These are phyloP conservation scores for Litchi chinensis DNA, from an alignment of 345 rosid species.

Conservation along the genomic window DNA sequence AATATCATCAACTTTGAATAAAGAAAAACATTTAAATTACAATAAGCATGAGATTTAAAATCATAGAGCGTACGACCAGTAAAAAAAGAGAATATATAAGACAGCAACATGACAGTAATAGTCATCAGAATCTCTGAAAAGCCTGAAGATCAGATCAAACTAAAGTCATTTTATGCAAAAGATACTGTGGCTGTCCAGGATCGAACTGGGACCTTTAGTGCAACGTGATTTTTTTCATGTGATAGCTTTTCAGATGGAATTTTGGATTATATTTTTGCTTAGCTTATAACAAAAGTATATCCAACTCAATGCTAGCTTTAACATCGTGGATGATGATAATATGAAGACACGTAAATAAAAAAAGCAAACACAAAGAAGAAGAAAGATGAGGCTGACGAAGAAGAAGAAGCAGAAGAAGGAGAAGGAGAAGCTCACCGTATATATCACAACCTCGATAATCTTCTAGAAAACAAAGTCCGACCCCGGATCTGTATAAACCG, in stretches of 20 bases:
- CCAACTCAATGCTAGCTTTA: constrained; percentile 2
- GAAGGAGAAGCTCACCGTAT: constrained; percentile 15
- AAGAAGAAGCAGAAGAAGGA: constrained; percentile 8
- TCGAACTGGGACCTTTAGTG: not conserved
- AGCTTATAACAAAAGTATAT: constrained; percentile 40
- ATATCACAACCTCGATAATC: constrained; percentile 30
- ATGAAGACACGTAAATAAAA: not conserved
- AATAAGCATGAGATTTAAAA: not conserved
- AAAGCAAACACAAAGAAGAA: not conserved
- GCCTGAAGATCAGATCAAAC: constrained; percentile 8
- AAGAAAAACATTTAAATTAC: not conserved
- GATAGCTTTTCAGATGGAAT: not conserved
- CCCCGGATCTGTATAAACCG: constrained; percentile 36
- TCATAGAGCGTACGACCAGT: not conserved
- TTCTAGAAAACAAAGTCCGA: constrained; percentile 8
- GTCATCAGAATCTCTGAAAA: not conserved
- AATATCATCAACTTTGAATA: not conserved
- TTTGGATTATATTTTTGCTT: constrained; percentile 24
- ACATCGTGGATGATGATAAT: constrained; percentile 14
- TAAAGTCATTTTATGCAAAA: constrained; percentile 8
- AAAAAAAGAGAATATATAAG: not conserved
- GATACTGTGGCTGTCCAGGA: not conserved
- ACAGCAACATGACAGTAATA: not conserved
- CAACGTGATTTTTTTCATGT: not conserved
- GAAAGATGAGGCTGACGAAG: constrained; percentile 14